These are phyloP conservation scores for Claviceps citrina DNA, from an alignment of 2,329 filamentous ascomycete genomes.

Conservation along the genomic window DNA sequence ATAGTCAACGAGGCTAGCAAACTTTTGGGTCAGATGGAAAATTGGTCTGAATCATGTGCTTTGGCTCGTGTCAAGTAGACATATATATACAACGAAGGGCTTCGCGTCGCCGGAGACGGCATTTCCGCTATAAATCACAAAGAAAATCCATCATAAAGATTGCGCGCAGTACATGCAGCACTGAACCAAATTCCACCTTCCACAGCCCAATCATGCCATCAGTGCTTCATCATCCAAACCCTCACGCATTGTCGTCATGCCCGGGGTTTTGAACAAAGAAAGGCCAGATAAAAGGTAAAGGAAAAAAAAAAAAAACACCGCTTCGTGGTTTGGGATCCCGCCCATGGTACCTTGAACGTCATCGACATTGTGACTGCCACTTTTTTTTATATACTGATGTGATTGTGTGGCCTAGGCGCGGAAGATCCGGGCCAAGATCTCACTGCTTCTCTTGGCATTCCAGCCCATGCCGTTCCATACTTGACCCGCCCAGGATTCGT, in stretches of 20 bases:
- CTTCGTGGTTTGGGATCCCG: neutral
- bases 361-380: too few relatives aligned
- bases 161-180: neutral
- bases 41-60: too few relatives aligned
- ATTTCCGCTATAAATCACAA: neutral
- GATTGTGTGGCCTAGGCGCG: neutral
- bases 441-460: constrained; percentile 1
- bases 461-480: constrained; percentile 4
- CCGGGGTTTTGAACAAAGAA: neutral
- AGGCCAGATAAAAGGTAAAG: neutral
- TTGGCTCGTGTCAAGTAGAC: too few relatives aligned
- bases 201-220: neutral
- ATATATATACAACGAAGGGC: constrained; percentile 3
- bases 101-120: neutral
- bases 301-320: neutral
- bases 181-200: neutral
- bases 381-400: too few relatives aligned
- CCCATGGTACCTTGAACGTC: neutral
- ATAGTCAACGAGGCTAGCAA: too few relatives aligned
- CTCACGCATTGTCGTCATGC: constrained; percentile 4
- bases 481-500: constrained; percentile 4
- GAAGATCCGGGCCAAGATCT: neutral
- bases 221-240: neutral
- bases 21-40: too few relatives aligned
- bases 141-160: constrained; percentile 1